Evolutionary conservation across 106 monocot genomes (phyloP).

Genomic region (Hemerocallis citrina): DNA sequence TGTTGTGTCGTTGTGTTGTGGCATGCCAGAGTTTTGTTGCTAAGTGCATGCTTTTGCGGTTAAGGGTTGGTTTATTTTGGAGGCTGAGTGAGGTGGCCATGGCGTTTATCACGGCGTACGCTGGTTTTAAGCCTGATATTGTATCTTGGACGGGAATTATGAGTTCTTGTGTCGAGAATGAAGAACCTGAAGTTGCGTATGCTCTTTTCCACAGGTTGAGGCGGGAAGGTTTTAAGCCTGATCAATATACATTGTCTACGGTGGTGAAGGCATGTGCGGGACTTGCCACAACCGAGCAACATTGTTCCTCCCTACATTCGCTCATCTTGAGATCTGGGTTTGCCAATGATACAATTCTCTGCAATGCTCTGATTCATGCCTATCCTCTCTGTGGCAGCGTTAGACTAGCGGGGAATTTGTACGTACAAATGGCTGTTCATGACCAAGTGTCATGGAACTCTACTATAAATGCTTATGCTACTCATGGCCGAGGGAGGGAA

Average conservation of each 20-base stretch:
- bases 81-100: conserved; percentile 54
- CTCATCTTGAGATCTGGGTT: conserved; percentile 46
- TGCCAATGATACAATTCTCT: conserved; percentile 27
- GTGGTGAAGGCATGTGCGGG: conserved; percentile 55
- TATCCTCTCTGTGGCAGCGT: conserved; percentile 59
- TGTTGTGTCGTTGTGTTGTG: conserved; percentile 23
- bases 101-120: conserved; percentile 43
- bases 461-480: conserved; percentile 60
- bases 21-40: conserved; percentile 12
- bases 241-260: conserved; percentile 44
- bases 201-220: conserved; percentile 28
- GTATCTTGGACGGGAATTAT: conserved; percentile 77
- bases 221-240: conserved; percentile 33
- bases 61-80: conserved; percentile 28
- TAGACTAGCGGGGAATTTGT: conserved; percentile 25
- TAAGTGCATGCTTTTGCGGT: conserved; percentile 37
- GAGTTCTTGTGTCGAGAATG: conserved; percentile 29
- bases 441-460: conserved; percentile 88
- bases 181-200: conserved; percentile 35
- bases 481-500: conserved; percentile 49
- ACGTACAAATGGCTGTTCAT: conserved; percentile 27
- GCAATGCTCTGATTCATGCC: conserved; percentile 52
- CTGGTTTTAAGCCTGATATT: conserved; percentile 25
- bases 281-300: conserved; percentile 45
- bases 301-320: conserved; percentile 41